Conservation (phyloP, 2,329 filamentous ascomycete species). For the Fusarium buxicola region DNA sequence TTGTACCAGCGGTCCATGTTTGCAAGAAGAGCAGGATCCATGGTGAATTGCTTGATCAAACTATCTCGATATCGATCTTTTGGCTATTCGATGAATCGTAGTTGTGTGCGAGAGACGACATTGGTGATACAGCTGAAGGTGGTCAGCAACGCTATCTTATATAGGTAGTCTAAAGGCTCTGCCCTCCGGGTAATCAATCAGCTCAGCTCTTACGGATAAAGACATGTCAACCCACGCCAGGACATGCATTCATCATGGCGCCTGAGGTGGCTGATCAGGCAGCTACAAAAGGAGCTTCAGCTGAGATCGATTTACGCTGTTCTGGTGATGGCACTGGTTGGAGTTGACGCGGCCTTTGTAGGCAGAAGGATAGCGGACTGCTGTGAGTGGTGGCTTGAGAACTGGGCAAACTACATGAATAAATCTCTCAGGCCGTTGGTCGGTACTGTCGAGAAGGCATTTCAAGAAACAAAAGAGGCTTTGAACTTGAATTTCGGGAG, state of each 20-base stretch:
- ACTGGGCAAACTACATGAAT: no score
- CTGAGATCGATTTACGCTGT: neutral
- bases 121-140: neutral
- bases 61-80: neutral
- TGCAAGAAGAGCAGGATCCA: conserved; percentile 48
- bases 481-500: no score
- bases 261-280: conserved; percentile 15
- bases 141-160: neutral
- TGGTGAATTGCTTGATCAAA: conserved; percentile 26
- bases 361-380: conserved; percentile 48
- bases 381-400: conserved; percentile 45
- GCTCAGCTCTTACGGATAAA: neutral
- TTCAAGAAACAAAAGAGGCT: no score
- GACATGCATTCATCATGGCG: neutral
- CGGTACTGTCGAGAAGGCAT: no score
- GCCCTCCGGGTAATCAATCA: no score
- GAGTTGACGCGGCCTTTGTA: conserved; percentile 20
- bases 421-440: no score
- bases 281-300: conserved; percentile 1
- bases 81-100: neutral
- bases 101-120: neutral
- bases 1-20: conserved; percentile 54
- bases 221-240: conserved; percentile 4
- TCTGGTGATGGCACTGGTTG: neutral
- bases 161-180: neutral